Evolutionary conservation across 352 stramenopile species (phyloP), one percentile per base, ranked within the genome.

Genomic region (Phytophthora macrochlamydospora): DNA sequence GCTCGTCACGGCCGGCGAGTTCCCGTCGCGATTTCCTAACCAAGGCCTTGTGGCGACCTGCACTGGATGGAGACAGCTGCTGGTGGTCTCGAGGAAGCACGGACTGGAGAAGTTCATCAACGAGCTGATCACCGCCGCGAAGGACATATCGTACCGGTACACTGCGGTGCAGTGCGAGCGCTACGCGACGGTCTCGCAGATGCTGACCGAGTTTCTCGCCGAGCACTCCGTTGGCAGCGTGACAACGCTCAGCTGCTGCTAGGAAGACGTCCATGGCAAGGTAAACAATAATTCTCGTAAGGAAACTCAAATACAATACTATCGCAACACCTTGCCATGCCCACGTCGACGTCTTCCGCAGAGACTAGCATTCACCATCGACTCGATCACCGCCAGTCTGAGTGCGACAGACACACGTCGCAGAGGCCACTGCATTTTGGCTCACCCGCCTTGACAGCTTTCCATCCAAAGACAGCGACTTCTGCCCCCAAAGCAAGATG

Each of bases 191-290:
- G 70, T 85, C 55, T 81, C 77, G 38, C 64, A 65, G 7, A 51
- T 89, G 28, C 62, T 91, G 37, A 76, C 75, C 30, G 67, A 79
- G 45, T 91, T 91, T 45, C 54, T 91, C 9, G 65, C 65, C 2
- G 76, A 83, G 45, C 51, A 62, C 42, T 14, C 56, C 31, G 46
- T 49, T 12, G 28, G 48, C 24, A 65, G 55, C 37, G 49, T 31
- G 8, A 63, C 38, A 18, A 40, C 54, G n/a, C 28, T 50, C 18
- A 49, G 62, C 18, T 69, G 56, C 43, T 52, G 46, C 7, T 52
- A 52, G 46, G 28, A 7, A 37, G 30, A 24, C 18, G 18, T 24
- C 18, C 18, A 24, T 24, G 18, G 18, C 18, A 24, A 24, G 18
- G 18, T 24, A 24, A 24, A 24, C 18, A 24, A 24, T 24, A 24